These are phyloP conservation scores for Hyaloscypha bicolor DNA, from an alignment of 495 filamentous ascomycete species.

Conservation along the genomic window DNA sequence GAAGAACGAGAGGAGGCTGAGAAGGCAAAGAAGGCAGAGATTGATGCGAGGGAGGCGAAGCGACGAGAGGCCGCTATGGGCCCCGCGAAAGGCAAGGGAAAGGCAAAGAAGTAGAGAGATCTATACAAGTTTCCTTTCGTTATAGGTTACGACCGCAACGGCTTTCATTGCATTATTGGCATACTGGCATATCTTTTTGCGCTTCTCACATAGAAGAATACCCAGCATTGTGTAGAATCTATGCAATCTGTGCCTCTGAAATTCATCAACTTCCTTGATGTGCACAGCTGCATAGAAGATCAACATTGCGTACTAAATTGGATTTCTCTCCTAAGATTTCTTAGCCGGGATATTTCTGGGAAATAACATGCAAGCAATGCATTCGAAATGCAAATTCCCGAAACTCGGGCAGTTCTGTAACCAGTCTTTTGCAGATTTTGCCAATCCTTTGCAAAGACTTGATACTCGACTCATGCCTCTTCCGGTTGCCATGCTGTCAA, in stretches of 20 bases:
- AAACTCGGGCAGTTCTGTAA: too few relatives aligned
- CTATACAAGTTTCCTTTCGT: neutral
- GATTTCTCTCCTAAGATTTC: neutral
- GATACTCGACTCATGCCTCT: neutral
- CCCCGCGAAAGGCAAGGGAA: conserved; percentile 21
- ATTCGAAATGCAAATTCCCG: too few relatives aligned
- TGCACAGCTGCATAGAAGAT: neutral
- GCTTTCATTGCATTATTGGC: conserved; percentile 1
- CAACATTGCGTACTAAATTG: neutral
- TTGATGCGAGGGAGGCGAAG: conserved; percentile 44
- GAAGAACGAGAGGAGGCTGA: conserved; percentile 69
- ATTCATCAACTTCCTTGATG: neutral
- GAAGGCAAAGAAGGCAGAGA: conserved; percentile 50
- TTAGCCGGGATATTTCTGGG: neutral
- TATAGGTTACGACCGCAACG: neutral
- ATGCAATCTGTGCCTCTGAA: conserved; percentile 1
- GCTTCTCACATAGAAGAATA: conserved; percentile 18
- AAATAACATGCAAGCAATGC: too few relatives aligned
- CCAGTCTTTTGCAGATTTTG: too few relatives aligned
- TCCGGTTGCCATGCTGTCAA: neutral
- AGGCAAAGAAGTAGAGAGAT: conserved; percentile 17
- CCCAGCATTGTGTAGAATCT: conserved; percentile 12
- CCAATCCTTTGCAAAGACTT: too few relatives aligned
- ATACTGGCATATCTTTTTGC: neutral
- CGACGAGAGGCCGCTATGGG: conserved; percentile 35